Base-by-base conservation (phyloP, 148 eudicot species). In the Persicaria maculosa region DNA sequence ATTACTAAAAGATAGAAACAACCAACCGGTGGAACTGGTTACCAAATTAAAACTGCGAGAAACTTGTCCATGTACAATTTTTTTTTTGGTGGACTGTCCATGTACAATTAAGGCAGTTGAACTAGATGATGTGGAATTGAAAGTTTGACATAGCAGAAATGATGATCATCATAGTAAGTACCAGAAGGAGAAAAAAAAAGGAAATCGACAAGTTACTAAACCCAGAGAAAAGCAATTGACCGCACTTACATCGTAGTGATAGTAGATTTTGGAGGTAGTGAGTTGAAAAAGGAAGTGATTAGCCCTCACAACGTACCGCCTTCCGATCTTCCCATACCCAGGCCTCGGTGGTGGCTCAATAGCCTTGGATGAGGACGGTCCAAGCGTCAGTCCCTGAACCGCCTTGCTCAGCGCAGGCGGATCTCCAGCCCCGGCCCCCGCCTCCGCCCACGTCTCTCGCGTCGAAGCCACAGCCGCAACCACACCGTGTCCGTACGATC, bases 211-310 rank as follows among this genome's bases (percentile, higher is more conserved):
- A 65, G 10, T 4, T 5, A 65, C 12, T 16, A n/a, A 50, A 73
- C 22, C 47, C 22, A 11, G 31, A 8, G 10, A 47, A 17, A 59
- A 31, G 40, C 40, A 36, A 36, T 11, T 4, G 44, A 62, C 40
- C 40, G 3, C 14, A 64, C 76, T 79, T 57, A 79, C 82, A 71
- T 75, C 77, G 65, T 79, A 79, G 1, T 72, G 82, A 47, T 71
- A 14, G 7, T 75, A 14, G 5, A 71, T 62, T 5, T 54, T 50
- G 4, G 59, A 7, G 17, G 7, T 65, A 43, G 68, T 25, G 14
- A 79, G 2, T 3, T 71, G 20, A 22, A 75, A 65, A 17, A 47
- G 75, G 7, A 79, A 75, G 44, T 79, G 82, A 52, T 79, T 79
- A 5, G 75, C 78, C 72, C 50, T 75, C 7, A 79, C 75, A 11